Base-by-base conservation (phyloP, 176 grass and related monocot genomes). In the Juncus inflexus region DNA sequence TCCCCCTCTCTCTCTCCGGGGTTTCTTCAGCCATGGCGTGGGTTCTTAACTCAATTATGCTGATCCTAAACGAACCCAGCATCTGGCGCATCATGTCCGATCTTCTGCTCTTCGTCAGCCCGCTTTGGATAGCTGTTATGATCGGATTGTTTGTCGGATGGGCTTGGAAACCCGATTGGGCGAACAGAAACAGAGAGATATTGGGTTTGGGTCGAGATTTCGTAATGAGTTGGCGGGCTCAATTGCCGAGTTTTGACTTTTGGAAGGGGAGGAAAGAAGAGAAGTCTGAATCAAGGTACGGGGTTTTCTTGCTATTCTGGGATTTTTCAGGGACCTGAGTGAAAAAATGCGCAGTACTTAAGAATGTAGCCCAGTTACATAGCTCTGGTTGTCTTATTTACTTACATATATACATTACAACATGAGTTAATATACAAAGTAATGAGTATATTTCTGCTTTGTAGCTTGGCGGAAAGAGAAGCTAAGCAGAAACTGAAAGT, bases 131-230 rank as follows among this genome's bases (percentile, higher is more conserved):
- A 37, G 90, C 90, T 14, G 90, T 81, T 52, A 64, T 89, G 58
- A 64, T 95, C 12, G 90, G 90, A 12, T 83, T 95, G 76, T 64
- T 95, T 50, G 79, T 95, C 58, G 90, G 90, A n/a, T 95, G 90
- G 90, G 73, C 90, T 7, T 95, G 90, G 90, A 86, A 83, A 55
- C 90, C 90, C 41, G 83, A 78, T 40, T 95, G 90, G 90, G 85
- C 86, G 4, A 51, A 67, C 58, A 63, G 82, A 58, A 59, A 60
- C 35, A 51, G 60, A 40, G 42, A 39, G 68, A 36, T 15, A 11
- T 12, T 14, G 45, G 51, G 62, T 15, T 52, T 64, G 35, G 55
- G 74, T 60, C 50, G 74, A 51, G 60, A 67, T 68, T 45, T 56
- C 12, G 57, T 95, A 15, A 66, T 75, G 2, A 70, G 74, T 62